These are phyloP conservation scores for Heracleum sosnowskyi DNA, from an alignment of 129 eudicot genomes.

Conservation along the genomic window DNA sequence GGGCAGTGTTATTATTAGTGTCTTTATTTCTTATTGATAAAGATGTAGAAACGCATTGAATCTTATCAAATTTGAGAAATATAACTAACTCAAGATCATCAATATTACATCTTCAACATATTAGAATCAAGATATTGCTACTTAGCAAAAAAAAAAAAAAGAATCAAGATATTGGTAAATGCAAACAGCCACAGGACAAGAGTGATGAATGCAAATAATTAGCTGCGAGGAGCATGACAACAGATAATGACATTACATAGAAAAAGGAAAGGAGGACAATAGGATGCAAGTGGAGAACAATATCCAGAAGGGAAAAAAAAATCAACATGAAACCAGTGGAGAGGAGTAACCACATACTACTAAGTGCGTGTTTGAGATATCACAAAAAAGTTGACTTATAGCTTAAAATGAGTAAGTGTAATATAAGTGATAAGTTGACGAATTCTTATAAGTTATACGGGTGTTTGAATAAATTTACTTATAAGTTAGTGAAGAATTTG, in stretches of 20 bases:
- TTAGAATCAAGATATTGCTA: no score
- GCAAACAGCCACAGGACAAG: background rate
- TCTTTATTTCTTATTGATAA: background rate
- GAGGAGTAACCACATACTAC: background rate
- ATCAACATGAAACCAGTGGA: background rate
- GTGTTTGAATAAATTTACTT: no score
- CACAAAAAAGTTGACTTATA: no score
- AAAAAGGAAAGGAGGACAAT: background rate
- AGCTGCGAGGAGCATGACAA: background rate
- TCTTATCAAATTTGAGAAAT: background rate
- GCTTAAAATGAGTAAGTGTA: no score
- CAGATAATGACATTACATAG: background rate
- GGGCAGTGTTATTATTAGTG: background rate
- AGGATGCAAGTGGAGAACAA: background rate
- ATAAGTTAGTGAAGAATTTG: no score
- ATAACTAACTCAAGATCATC: background rate
- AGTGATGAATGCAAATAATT: background rate
- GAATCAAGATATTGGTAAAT: no score
- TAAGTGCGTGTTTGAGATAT: no score
- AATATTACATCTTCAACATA: no score
- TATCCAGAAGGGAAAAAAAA: background rate
- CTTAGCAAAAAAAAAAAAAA: no score
- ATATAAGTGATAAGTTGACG: no score
- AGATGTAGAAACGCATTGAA: background rate
- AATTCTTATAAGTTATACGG: no score